phyloP scores from a whole-genome alignment of 2,329 filamentous ascomycete species.

The Fusarium xylarioides region DNA sequence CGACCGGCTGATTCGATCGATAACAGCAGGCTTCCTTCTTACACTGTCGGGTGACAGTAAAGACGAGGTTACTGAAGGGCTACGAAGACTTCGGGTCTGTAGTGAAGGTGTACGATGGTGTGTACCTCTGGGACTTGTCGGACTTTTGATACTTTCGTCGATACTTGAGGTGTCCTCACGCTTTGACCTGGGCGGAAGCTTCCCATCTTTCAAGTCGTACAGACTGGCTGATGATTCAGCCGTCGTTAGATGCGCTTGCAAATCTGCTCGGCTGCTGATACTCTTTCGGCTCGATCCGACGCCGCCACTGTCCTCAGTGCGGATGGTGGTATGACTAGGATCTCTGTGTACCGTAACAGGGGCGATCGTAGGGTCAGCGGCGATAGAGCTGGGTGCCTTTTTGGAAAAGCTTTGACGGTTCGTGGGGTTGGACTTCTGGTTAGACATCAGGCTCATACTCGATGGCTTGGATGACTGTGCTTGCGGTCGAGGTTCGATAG shows the following conservation, averaged over 20 bases:
- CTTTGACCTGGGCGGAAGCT: constrained; percentile 46
- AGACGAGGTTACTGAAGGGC: constrained; percentile 48
- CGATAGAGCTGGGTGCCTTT: constrained; percentile 54
- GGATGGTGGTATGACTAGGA: constrained; percentile 52
- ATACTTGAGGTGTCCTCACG: constrained; percentile 57
- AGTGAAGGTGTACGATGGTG: constrained; percentile 46
- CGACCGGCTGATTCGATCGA: constrained; percentile 63
- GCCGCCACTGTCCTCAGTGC: constrained; percentile 55
- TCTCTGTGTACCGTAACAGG: constrained; percentile 63
- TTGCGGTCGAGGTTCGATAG: constrained; percentile 53
- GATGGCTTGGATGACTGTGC: constrained; percentile 58
- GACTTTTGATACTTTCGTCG: constrained; percentile 59
- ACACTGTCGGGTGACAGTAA: constrained; percentile 51
- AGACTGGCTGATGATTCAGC: constrained; percentile 49
- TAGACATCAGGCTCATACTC: constrained; percentile 57
- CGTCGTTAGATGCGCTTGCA: constrained; percentile 48
- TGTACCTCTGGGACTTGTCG: constrained; percentile 54
- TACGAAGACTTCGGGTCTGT: constrained; percentile 49
- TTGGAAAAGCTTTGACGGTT: constrained; percentile 54
- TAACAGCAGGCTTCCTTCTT: constrained; percentile 59
- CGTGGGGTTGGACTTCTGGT: constrained; percentile 54
- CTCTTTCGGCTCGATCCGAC: constrained; percentile 53
- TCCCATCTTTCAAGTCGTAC: constrained; percentile 52
- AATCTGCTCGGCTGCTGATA: constrained; percentile 53
- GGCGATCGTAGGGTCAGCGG: constrained; percentile 56